A percentile compares a stretch with the other conserved stretches of the same genome.
Evolutionary conservation across 768 basidiomycete species (phyloP).

Genomic region (Holtermannia corniformis): DNA sequence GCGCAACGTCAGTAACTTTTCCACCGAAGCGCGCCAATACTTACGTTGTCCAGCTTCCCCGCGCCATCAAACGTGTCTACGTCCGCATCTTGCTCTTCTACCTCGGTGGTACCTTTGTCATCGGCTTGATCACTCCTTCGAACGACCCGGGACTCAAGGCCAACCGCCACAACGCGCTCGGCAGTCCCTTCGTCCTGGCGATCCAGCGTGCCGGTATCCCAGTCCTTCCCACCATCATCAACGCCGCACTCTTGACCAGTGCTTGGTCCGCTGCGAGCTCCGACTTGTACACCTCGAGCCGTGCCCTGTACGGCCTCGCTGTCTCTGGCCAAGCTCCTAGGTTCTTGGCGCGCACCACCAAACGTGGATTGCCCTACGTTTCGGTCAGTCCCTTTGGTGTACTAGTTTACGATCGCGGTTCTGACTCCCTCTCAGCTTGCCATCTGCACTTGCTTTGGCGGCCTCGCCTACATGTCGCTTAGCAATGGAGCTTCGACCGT

Average conservation of each 20-base stretch:
- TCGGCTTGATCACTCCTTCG: slow-evolving; percentile 60
- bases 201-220: slow-evolving; percentile 67
- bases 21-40: slow-evolving; percentile 67
- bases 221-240: slow-evolving; percentile 62
- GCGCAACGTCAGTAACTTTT: slow-evolving; percentile 50
- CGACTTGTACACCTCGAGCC: slow-evolving; percentile 78
- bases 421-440: too few relatives aligned
- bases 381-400: too few relatives aligned
- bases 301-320: slow-evolving; percentile 70
- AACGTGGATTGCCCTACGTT: slow-evolving; percentile 65
- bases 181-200: slow-evolving; percentile 86
- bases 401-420: too few relatives aligned
- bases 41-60: slow-evolving; percentile 59
- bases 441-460: slow-evolving; percentile 55
- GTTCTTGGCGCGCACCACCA: slow-evolving; percentile 61
- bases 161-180: slow-evolving; percentile 54
- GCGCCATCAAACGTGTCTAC: slow-evolving; percentile 61
- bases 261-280: slow-evolving; percentile 88
- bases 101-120: slow-evolving; percentile 56
- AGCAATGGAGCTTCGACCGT: slow-evolving; percentile 58
- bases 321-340: slow-evolving; percentile 68
- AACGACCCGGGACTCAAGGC: slow-evolving; percentile 53
- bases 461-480: slow-evolving; percentile 68
- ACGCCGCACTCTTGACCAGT: slow-evolving; percentile 57
- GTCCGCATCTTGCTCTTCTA: slow-evolving; percentile 67